Evolutionary conservation across 306 rosid genomes (phyloP), one percentile per base, ranked within the genome.

Genomic region (Quillaja saponaria): DNA sequence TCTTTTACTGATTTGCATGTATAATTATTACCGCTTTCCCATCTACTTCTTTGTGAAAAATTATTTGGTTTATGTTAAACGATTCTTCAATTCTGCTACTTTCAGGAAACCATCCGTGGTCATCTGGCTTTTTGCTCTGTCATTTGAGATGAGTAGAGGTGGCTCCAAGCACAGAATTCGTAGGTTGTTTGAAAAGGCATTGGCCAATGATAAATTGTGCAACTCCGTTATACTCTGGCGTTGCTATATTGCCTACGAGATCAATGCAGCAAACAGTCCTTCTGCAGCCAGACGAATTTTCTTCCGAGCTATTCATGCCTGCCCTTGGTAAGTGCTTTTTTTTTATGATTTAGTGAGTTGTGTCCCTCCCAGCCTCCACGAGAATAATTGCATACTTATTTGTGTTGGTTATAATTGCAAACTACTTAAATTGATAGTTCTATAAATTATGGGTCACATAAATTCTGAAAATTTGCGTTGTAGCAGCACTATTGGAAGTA

Each of bases 251-350:
- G 78, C 74, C 10, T 92, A 79, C 60, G 96, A 92, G 73, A 69
- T 79, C 63, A 74, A 77, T 60, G 55, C 80, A 64, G 80, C 84
- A 49, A 18, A 51, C 8, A 82, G 86, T 79, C 83, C 87, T 58
- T 79, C 87, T 56, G 81, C 88, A 3, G 92, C 98, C 25, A 78
- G 83, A 56, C 88, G 96, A 35, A 72, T 87, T 37, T 92, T 88
- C 84, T 92, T 92, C 68, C 88, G 98, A 33, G 98, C 96, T 37
- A 88, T 92, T 52, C 98, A 92, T 84, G 84, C 98, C 38, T 92
- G 96, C 65, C 98, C 98, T 15, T 88, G 96, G 98, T 92, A 72
- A 84, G 87, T 56, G 28, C 75, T 48, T 50, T 18, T 45, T 45
- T 15, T 56, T 39, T 46, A 5, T n/a, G n/a, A n/a, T n/a, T n/a